Base-by-base conservation (phyloP, 208 protist genomes). In the Perkinsela sp. region DNA sequence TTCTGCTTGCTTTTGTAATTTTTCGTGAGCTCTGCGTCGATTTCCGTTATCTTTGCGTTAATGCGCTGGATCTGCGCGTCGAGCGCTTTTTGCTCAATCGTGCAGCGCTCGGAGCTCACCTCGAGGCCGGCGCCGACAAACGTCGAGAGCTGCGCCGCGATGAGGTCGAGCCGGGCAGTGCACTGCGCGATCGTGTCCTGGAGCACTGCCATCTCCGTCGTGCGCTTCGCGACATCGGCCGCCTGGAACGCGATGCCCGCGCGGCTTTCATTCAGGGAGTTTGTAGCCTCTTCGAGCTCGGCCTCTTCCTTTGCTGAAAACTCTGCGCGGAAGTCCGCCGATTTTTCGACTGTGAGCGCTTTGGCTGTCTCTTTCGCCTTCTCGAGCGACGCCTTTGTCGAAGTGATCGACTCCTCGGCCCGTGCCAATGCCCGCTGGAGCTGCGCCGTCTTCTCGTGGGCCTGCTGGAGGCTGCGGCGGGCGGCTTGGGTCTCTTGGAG, bases 161-260 rank as follows among this genome's bases (percentile, higher is more conserved):
- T 89, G 78, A 40, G 57, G 73, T 30, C 85, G 75, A 69, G 70
- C 71, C n/a, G 77, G 74, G 48, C 81, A 73, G 30, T 76, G 77
- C 40, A 76, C 76, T 13, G 83, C 67, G 69, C 88, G 82, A 30
- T 76, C 73, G 78, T 86, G 73, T 89, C 83, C 66, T 89, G 80
- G 68, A 87, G 71, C 28, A 89, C 71, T 57, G 82, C 76, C 0
- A 79, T 75, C 48, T 90, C 81, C 0, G 85, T 90, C 0, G 73
- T 75, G 13, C 83, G 32, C 67, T 88, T 78, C 29, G 86, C 71
- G 28, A 68, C 70, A 22, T 75, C 73, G 31, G 77, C 72, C 67
- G 87, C 78, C 72, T 81, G 32, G 48, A 74, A 29, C 0, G 79
- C 72, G 1, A 79, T 72, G 0, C 74, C 32, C 0, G 73, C 69